Evolutionary conservation across 2,329 filamentous ascomycete genomes (phyloP).

Genomic region (Zymoseptoria brevis): DNA sequence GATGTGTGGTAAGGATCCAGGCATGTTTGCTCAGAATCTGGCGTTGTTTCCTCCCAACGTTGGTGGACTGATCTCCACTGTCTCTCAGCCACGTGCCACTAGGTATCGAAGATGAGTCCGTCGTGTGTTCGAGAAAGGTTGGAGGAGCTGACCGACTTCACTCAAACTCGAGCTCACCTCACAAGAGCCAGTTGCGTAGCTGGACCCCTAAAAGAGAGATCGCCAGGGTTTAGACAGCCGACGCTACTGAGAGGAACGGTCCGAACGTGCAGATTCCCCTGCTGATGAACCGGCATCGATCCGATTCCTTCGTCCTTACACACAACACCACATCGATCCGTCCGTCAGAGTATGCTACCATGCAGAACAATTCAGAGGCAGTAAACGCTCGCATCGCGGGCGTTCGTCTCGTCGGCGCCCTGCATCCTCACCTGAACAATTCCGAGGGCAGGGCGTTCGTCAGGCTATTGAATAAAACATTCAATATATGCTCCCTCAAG

Average conservation of each 20-base stretch:
- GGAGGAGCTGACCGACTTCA: not conserved
- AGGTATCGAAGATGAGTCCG: not conserved
- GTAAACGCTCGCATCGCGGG: not conserved
- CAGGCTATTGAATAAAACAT: slow-evolving; percentile 10
- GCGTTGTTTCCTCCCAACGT: not conserved
- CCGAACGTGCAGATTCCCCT: too few relatives aligned
- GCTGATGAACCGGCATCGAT: not conserved
- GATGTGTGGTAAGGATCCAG: not conserved
- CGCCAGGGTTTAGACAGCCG: not conserved
- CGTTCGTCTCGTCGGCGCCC: not conserved
- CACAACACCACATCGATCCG: not conserved
- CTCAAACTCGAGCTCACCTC: not conserved
- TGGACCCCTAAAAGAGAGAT: not conserved
- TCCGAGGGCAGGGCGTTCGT: slow-evolving; percentile 2
- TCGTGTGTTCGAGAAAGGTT: not conserved
- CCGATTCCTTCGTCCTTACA: not conserved
- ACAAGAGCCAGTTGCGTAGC: not conserved
- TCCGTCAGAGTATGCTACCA: not conserved
- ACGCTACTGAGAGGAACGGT: not conserved
- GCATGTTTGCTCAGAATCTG: not conserved
- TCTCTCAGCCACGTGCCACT: not conserved
- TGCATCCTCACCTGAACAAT: not conserved
- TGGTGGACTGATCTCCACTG: not conserved
- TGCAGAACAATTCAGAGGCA: not conserved
- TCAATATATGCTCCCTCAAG: slow-evolving; percentile 16